Base-by-base conservation (phyloP, 768 basidiomycete species). In the Phlegmacium glaucopus region DNA sequence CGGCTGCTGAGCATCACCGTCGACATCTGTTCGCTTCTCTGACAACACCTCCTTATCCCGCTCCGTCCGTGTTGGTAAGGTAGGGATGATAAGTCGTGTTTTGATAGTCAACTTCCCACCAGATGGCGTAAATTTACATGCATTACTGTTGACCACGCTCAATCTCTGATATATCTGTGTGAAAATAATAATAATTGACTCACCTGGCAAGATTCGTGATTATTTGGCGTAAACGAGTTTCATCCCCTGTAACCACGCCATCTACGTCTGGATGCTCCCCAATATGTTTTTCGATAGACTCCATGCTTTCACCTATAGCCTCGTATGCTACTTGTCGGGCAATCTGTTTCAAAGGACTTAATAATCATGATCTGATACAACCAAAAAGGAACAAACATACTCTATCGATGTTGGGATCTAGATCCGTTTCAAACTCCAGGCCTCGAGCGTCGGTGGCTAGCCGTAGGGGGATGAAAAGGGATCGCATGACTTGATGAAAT, bases 161-260 rank as follows among this genome's bases (percentile, higher is more conserved):
- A 17, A n/a, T 28, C 8, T 22, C 28, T 12, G 25, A 32, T 26
- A 25, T 15, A 17, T 42, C 27, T 9, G 9, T 54, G 45, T 28
- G 9, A n/a, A n/a, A n/a, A 16, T 18, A 13, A 22, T n/a, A n/a
- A 47, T 61, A 32, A 42, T 30, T 13, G 17, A 47, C 57, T 27
- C 52, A 72, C 88, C 86, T 89, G 5, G 89, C 84, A 39, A 94
- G 80, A 62, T 94, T 93, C 40, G 86, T 91, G 62, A 86, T 76
- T 44, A 90, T 82, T 65, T 91, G 89, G 56, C 89, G 76, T 42
- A 92, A 61, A 11, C 91, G 79, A 39, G 85, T 84, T 58, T 92
- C 90, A 60, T 94, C 90, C 18, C 91, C 90, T 11, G 87, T 79
- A 32, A 94, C 90, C 41, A 86, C 69, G 0, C 85, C 87, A 47